Base-by-base conservation (phyloP, 495 filamentous ascomycete species). In the Pseudevernia furfuracea region DNA sequence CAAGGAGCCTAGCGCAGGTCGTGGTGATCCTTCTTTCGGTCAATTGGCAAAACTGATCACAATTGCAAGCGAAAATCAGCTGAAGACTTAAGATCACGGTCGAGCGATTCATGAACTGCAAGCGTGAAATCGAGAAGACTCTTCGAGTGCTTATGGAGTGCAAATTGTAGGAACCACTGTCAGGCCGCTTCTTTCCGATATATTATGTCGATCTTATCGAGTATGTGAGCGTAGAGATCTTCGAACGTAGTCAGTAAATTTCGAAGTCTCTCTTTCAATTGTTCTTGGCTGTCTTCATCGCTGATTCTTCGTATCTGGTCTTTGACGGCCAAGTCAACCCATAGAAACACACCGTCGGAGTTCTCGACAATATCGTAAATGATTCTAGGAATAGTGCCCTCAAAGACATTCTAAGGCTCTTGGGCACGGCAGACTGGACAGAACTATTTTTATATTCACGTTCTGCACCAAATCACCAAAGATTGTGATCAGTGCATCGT, bases 391-490 rank as follows among this genome's bases (percentile, higher is more conserved):
- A 39, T 2, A 2, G 2, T 11, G 36, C 5, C 1, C 36, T 37
- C 32, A 23, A 8, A 21, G 41, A 7, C 8, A 4, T 8, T 43
- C 8, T 43, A 17, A 21, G 41, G 41, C 41, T 37, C 28, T 34
- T 41, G 23, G 12, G 58, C 28, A 59, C n/a, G 58, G 63, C n/a
- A 56, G 63, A 53, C 63, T 65, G 12, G 63, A 65, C 30, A 65
- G 14, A 36, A 53, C 59, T 14, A 49, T 14, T 43, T 65, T 65
- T 17, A 65, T 32, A 1, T 59, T 52, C 15, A 14, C 30, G 10
- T 60, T 3, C 30, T 44, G 8, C 23, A 58, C 30, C 12, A 53
- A 4, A 5, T 46, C 17, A 17, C 44, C 21, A 23, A 65, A 28
- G n/a, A 48, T 32, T 7, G 15, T 23, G 17, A 65, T 21, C 19